A percentile compares a stretch with the other conserved stretches of the same genome.
Conservation (phyloP, 192 early-diverging fungal genomes). For the Dissophora globulifera region DNA sequence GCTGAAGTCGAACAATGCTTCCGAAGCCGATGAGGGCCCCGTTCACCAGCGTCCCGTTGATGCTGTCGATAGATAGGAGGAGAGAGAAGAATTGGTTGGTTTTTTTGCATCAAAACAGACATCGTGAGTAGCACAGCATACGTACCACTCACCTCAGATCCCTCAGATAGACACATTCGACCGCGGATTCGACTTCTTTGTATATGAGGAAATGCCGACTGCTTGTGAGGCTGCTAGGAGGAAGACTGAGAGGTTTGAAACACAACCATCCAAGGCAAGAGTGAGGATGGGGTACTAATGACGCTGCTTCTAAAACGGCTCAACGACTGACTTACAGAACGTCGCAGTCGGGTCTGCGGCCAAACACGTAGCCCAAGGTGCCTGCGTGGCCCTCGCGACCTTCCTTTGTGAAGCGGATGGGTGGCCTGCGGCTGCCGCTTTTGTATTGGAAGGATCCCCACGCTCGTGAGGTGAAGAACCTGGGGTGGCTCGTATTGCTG, state of each 20-base stretch:
- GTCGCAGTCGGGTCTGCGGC: conserved; percentile 27
- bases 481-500: not conserved
- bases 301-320: too few species aligned
- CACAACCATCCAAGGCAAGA: too few species aligned
- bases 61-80: conserved; percentile 44
- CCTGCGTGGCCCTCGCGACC: conserved; percentile 20
- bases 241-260: not conserved
- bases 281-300: not conserved
- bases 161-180: conserved; percentile 30
- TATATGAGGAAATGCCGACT: conserved; percentile 39
- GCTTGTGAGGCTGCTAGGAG: conserved; percentile 1
- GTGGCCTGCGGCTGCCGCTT: conserved; percentile 1
- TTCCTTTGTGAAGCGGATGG: conserved; percentile 26
- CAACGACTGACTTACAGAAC: conserved; percentile 22
- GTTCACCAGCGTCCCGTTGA: conserved; percentile 78
- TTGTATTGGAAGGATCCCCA: conserved; percentile 42
- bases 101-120: not conserved
- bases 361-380: conserved; percentile 36
- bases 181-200: conserved; percentile 23
- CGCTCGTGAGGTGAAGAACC: not conserved
- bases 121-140: too few species aligned
- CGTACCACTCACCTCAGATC: conserved; percentile 24
- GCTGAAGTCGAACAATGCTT: conserved; percentile 58
- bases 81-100: not conserved
- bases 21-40: conserved; percentile 57